These are phyloP conservation scores for Acanthamoeba culbertsoni DNA, from an alignment of 208 protist species.

Conservation along the genomic window DNA sequence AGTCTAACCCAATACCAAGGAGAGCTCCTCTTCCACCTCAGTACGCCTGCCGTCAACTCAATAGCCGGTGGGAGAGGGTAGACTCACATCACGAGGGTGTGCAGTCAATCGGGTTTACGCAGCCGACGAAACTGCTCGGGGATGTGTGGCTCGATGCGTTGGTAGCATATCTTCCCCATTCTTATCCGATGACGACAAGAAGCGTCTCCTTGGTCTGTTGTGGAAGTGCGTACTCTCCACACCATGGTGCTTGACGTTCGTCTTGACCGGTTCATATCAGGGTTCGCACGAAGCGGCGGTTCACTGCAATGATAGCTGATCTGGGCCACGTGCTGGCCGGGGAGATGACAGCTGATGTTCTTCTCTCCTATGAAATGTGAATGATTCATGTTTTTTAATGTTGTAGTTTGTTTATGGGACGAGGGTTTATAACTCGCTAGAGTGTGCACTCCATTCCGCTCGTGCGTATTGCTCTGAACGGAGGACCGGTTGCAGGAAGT, in stretches of 20 bases:
- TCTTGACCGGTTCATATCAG: not conserved
- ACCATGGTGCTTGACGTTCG: not conserved
- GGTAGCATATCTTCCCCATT: not conserved
- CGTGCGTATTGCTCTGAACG: no score
- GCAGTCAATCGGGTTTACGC: not conserved
- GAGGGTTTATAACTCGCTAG: no score
- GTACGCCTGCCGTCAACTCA: not conserved
- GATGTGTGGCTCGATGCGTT: not conserved
- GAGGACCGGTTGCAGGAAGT: no score
- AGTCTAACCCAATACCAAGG: not conserved
- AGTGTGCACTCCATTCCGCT: no score
- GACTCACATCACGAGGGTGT: not conserved
- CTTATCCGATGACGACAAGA: not conserved
- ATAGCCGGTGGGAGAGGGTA: not conserved
- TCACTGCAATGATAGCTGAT: not conserved
- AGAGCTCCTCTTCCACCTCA: slow-evolving; percentile 16
- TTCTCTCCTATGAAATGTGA: slow-evolving; percentile 21
- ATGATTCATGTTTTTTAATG: not conserved
- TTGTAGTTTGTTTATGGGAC: no score
- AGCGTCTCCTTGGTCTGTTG: not conserved
- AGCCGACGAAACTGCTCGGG: not conserved
- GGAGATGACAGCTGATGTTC: slow-evolving; percentile 12
- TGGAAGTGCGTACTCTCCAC: not conserved
- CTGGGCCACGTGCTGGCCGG: not conserved
- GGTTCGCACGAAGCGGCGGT: not conserved